Evolutionary conservation across 306 rosid genomes (phyloP).

Genomic region (barrel medic (Medicago truncatula)): MtrunA17r5.0-ANR NC_053046.1:34441001-34441500

Average conservation of each 20-base stretch:
- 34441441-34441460: neutral
- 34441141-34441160: conserved; percentile 30
- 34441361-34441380: neutral
- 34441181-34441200: conserved; percentile 56
- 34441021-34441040: conserved; percentile 75
- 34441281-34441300: conserved; percentile 17
- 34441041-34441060: conserved; percentile 87
- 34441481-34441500: no score
- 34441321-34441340: neutral
- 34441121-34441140: conserved; percentile 35
- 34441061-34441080: conserved; percentile 70
- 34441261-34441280: conserved; percentile 10
- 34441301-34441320: neutral
- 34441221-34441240: conserved; percentile 38
- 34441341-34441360: neutral
- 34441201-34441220: conserved; percentile 54
- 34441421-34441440: neutral
- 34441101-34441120: conserved; percentile 31
- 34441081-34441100: conserved; percentile 36
- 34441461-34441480: no score
- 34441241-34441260: conserved; percentile 24
- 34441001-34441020: conserved; percentile 84
- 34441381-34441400: neutral
- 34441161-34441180: conserved; percentile 44
- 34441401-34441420: neutral